phyloP scores from a whole-genome alignment of 495 filamentous ascomycete species.

The Pseudevernia furfuracea region DNA sequence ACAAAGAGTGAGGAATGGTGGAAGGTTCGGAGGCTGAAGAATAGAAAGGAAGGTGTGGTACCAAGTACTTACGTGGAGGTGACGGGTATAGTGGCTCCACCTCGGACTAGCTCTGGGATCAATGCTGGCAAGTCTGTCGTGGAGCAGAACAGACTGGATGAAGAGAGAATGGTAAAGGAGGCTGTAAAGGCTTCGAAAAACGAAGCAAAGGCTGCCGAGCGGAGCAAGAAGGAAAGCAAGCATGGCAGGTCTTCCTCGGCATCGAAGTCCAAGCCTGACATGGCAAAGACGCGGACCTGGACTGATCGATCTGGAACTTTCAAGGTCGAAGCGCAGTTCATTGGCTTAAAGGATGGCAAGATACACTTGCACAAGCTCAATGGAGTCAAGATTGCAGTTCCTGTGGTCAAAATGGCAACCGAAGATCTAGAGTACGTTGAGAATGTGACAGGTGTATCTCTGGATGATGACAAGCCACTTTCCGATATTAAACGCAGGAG shows the following conservation, averaged over 20 bases:
- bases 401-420: conserved; percentile 86
- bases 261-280: conserved; percentile 74
- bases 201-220: conserved; percentile 54
- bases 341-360: conserved; percentile 88
- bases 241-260: conserved; percentile 36
- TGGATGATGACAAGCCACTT: conserved; percentile 95
- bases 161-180: conserved; percentile 70
- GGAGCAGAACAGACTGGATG: conserved; percentile 77
- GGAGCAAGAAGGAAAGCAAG: conserved; percentile 60
- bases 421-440: conserved; percentile 95
- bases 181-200: conserved; percentile 54
- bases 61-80: conserved; percentile 93
- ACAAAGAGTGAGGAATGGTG: conserved; percentile 95
- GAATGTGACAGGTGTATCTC: conserved; percentile 68
- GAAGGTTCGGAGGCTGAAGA: conserved; percentile 85
- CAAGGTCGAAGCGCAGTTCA: conserved; percentile 94
- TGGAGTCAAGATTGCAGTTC: conserved; percentile 96
- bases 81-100: conserved; percentile 49
- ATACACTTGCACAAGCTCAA: conserved; percentile 97
- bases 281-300: conserved; percentile 80
- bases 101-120: conserved; percentile 43
- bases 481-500: conserved; percentile 59
- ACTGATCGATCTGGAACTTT: conserved; percentile 92
- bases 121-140: conserved; percentile 64
- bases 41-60: conserved; percentile 94